These are phyloP conservation scores for Diplocarpon rosae DNA, from an alignment of 2,329 filamentous ascomycete species.

Conservation along the genomic window DNA sequence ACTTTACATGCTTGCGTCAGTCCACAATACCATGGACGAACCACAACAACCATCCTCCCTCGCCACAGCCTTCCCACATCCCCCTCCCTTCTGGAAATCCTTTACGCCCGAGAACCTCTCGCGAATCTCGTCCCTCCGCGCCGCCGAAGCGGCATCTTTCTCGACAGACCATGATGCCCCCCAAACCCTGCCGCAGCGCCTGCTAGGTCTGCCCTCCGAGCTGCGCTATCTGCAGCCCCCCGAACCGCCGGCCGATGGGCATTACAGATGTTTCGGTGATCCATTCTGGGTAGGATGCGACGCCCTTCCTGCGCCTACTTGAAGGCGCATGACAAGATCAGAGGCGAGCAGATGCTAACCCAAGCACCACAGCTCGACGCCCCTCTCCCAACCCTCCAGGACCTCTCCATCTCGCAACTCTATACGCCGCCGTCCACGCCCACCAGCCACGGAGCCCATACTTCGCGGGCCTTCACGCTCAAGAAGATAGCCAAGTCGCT, in stretches of 20 bases:
- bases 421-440: constrained; percentile 32
- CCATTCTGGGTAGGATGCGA: constrained; percentile 40
- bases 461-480: constrained; percentile 56
- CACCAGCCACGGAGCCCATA: constrained; percentile 37
- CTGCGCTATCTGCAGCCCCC: constrained; percentile 75
- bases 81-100: constrained; percentile 80
- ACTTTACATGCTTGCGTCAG: too few relatives aligned
- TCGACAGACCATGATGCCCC: constrained; percentile 6
- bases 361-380: constrained; percentile 38
- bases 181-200: constrained; percentile 22
- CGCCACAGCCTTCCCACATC: constrained; percentile 67
- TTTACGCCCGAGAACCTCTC: constrained; percentile 70
- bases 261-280: constrained; percentile 66
- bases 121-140: constrained; percentile 40
- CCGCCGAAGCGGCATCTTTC: constrained; percentile 16
- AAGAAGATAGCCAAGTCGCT: constrained; percentile 74
- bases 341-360: background rate
- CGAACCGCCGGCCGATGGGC: constrained; percentile 55
- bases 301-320: background rate
- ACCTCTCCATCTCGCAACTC: constrained; percentile 61
- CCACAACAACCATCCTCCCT: constrained; percentile 34
- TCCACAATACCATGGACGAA: constrained; percentile 44
- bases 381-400: constrained; percentile 54
- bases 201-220: constrained; percentile 36
- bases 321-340: background rate